phyloP scores from a whole-genome alignment of 306 rosid genomes.

The Medicago arabica region DNA sequence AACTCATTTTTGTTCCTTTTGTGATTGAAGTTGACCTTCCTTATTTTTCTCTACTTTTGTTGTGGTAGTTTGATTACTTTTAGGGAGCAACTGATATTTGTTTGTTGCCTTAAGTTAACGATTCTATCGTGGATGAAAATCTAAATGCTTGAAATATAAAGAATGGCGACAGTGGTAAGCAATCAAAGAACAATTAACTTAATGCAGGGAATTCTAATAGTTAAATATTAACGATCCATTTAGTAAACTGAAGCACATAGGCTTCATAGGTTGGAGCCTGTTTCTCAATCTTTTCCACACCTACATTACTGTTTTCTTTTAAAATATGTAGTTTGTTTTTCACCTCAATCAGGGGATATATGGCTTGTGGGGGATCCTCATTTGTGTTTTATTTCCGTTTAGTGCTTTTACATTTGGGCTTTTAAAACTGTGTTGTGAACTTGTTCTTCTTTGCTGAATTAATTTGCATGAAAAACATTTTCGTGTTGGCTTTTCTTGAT shows the following conservation, averaged over 20 bases:
- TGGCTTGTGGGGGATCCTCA: slow-evolving; percentile 6
- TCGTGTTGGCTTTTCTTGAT: neutral
- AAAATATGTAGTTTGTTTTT: neutral
- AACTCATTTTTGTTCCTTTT: neutral
- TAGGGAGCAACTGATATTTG: neutral
- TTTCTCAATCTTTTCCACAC: slow-evolving; percentile 11
- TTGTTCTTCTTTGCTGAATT: slow-evolving; percentile 18
- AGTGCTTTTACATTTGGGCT: neutral
- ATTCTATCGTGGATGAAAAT: neutral
- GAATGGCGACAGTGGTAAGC: neutral
- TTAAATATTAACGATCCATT: neutral
- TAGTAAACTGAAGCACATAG: neutral
- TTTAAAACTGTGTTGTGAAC: neutral
- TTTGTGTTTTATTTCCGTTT: neutral
- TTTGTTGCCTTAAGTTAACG: neutral
- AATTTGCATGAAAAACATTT: neutral
- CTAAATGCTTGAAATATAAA: neutral
- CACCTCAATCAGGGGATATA: slow-evolving; percentile 9
- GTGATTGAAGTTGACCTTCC: neutral
- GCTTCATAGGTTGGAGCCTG: slow-evolving; percentile 3
- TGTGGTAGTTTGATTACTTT: neutral
- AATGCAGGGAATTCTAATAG: neutral
- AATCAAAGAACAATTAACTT: neutral
- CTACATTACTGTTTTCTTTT: neutral
- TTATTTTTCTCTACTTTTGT: neutral